Evolutionary conservation across 441 rosid species (phyloP).

Genomic region (California macrophylla): DNA sequence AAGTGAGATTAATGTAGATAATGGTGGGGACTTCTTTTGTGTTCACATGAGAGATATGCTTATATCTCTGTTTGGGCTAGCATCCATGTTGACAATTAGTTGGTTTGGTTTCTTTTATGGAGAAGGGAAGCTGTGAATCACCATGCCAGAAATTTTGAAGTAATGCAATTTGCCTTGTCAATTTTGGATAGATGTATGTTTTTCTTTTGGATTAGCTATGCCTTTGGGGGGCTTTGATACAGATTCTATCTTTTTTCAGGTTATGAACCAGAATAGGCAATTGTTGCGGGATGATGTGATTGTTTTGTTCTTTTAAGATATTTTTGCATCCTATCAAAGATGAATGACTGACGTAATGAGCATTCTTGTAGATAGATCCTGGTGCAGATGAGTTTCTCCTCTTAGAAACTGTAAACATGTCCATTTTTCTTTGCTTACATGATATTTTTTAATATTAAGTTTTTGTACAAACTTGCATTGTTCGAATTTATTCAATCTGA

Average conservation of each 20-base stretch:
- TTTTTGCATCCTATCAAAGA: conserved; percentile 27
- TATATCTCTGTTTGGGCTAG: too few relatives aligned
- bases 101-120: neutral
- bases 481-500: conserved; percentile 16
- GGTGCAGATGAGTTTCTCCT: conserved; percentile 56
- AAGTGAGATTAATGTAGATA: neutral
- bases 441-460: conserved; percentile 21
- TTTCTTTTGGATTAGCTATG: neutral
- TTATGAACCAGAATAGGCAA: conserved; percentile 23
- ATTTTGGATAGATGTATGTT: neutral
- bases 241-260: conserved; percentile 31
- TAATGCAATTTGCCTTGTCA: neutral
- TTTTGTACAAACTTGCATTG: conserved; percentile 42
- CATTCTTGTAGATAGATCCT: conserved; percentile 37
- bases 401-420: conserved; percentile 38
- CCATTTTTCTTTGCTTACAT: conserved; percentile 24
- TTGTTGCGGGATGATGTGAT: conserved; percentile 21
- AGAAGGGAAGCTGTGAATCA: neutral
- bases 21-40: neutral
- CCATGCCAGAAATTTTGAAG: neutral
- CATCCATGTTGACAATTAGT: too few relatives aligned
- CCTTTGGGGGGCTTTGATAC: conserved; percentile 21
- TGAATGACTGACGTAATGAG: conserved; percentile 24
- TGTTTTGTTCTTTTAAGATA: conserved; percentile 21
- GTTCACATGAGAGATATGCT: too few relatives aligned